These are phyloP conservation scores for Lactarius akahatsu DNA, from an alignment of 768 basidiomycete species.

Conservation along the genomic window DNA sequence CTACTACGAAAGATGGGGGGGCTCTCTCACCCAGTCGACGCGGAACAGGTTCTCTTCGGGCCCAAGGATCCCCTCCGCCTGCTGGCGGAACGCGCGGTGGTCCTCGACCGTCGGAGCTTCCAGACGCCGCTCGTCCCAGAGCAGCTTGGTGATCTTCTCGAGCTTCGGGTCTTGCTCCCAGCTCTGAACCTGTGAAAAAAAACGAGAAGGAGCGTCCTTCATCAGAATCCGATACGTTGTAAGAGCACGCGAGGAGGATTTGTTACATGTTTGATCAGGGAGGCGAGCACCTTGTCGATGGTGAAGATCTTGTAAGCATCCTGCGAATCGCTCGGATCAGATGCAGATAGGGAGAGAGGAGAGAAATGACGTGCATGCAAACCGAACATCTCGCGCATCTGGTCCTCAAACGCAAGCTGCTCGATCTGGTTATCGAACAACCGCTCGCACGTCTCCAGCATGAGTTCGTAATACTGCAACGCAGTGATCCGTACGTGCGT, in stretches of 20 bases:
- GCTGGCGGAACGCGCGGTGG: slow-evolving; percentile 62
- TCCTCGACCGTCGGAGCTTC: slow-evolving; percentile 65
- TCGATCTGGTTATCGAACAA: slow-evolving; percentile 94
- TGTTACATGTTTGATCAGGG: slow-evolving; percentile 82
- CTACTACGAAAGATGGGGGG: background rate
- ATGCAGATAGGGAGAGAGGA: background rate
- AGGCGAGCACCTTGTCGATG: slow-evolving; percentile 85
- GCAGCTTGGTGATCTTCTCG: slow-evolving; percentile 66
- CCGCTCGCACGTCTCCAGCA: slow-evolving; percentile 85
- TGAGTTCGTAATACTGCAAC: slow-evolving; percentile 74
- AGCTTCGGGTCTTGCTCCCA: slow-evolving; percentile 66
- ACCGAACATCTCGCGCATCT: slow-evolving; percentile 85
- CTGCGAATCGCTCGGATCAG: slow-evolving; percentile 36
- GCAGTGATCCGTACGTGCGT: slow-evolving; percentile 40
- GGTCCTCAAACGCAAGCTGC: slow-evolving; percentile 84
- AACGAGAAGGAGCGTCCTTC: background rate
- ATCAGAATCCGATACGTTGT: slow-evolving; percentile 2
- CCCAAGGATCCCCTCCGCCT: slow-evolving; percentile 67
- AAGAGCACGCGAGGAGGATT: background rate
- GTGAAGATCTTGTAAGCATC: slow-evolving; percentile 90
- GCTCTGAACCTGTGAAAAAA: slow-evolving; percentile 52
- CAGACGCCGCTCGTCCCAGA: slow-evolving; percentile 67
- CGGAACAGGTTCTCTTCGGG: slow-evolving; percentile 79
- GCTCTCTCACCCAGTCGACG: slow-evolving; percentile 67
- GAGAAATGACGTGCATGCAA: slow-evolving; percentile 51